phyloP scores from a whole-genome alignment of 768 basidiomycete species.

The Lepiota venenata region DNA sequence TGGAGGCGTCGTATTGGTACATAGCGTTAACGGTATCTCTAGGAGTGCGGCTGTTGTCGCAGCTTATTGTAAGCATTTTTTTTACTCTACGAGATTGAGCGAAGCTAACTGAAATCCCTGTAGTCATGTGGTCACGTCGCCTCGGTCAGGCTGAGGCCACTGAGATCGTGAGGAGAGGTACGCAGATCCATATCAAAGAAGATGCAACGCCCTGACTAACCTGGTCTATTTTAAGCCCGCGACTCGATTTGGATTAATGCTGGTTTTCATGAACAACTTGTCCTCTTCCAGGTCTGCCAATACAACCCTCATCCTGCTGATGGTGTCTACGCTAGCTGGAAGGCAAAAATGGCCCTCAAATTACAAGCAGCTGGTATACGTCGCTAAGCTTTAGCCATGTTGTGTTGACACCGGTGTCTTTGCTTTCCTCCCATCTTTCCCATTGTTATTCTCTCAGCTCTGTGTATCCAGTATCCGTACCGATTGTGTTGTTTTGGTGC shows the following conservation, averaged over 20 bases:
- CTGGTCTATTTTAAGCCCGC: slow-evolving; percentile 42
- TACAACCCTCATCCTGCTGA: slow-evolving; percentile 58
- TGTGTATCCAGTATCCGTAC: too few relatives aligned
- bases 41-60: slow-evolving; percentile 69
- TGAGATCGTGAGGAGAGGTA: slow-evolving; percentile 58
- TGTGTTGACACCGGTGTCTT: background rate
- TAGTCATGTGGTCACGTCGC: slow-evolving; percentile 68
- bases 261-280: slow-evolving; percentile 78
- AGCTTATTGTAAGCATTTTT: slow-evolving; percentile 61
- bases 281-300: slow-evolving; percentile 70
- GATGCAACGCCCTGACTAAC: slow-evolving; percentile 1
- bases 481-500: too few relatives aligned
- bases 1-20: slow-evolving; percentile 64
- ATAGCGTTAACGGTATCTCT: slow-evolving; percentile 64
- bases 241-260: slow-evolving; percentile 78
- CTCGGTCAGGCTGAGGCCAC: slow-evolving; percentile 57
- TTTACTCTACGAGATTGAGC: background rate
- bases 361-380: slow-evolving; percentile 39
- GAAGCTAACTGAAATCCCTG: slow-evolving; percentile 12
- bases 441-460: background rate
- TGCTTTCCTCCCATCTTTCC: background rate
- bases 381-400: slow-evolving; percentile 14
- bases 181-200: slow-evolving; percentile 10
- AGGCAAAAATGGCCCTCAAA: slow-evolving; percentile 47
- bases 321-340: slow-evolving; percentile 69